These are phyloP conservation scores for Backusella westeae DNA, from an alignment of 192 early-diverging fungal species.

Conservation along the genomic window DNA sequence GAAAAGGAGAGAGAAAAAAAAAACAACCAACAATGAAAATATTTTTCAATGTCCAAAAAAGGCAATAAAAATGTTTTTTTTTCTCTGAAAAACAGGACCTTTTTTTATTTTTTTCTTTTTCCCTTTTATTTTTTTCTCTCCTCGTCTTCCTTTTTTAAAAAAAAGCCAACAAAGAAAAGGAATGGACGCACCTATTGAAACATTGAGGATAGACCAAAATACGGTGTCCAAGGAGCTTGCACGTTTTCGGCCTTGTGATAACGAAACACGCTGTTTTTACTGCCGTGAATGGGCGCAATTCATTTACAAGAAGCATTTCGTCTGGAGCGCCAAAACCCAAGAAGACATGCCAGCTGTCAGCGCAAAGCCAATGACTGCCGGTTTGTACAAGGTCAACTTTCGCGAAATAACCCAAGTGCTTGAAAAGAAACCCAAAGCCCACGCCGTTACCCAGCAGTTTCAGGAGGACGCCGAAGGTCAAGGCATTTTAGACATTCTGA, in stretches of 20 bases:
- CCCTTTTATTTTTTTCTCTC: neutral
- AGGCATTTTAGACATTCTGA: neutral
- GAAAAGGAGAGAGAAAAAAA: neutral
- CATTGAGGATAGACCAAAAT: slow-evolving; percentile 61
- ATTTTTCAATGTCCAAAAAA: neutral
- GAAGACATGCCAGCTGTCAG: slow-evolving; percentile 16
- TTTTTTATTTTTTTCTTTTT: neutral
- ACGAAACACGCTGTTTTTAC: slow-evolving; percentile 67
- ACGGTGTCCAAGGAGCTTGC: slow-evolving; percentile 64
- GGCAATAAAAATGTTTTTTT: neutral
- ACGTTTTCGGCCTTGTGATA: slow-evolving; percentile 70
- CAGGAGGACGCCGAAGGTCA: neutral
- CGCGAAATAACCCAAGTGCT: neutral
- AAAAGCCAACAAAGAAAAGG: neutral
- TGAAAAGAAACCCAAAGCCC: slow-evolving; percentile 8
- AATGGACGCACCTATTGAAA: slow-evolving; percentile 31
- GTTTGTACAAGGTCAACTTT: slow-evolving; percentile 14
- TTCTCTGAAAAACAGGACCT: neutral
- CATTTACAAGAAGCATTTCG: slow-evolving; percentile 68
- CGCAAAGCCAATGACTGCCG: neutral
- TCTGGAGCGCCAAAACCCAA: slow-evolving; percentile 35
- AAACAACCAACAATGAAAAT: neutral
- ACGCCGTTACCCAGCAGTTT: slow-evolving; percentile 16
- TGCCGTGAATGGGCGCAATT: slow-evolving; percentile 80
- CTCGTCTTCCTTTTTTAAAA: neutral